phyloP scores from a whole-genome alignment of 1,139 yeast genomes.

The Taphrina deformans region DNA sequence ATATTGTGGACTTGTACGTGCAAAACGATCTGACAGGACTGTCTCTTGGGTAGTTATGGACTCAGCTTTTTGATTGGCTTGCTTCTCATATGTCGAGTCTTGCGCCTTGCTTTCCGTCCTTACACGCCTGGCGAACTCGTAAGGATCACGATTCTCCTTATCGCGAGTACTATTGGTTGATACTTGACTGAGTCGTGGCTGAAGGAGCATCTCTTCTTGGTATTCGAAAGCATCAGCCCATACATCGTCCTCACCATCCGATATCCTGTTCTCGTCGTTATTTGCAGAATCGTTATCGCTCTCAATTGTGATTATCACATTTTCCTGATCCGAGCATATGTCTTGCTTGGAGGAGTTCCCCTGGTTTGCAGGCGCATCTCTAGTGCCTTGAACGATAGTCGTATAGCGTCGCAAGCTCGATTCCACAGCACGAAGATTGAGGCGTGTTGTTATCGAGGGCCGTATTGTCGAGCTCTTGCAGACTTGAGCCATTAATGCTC shows the following conservation, averaged over 20 bases:
- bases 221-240: conserved; percentile 23
- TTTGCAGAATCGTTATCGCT: background rate
- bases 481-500: background rate
- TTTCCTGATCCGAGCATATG: background rate
- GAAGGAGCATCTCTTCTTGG: conserved; percentile 7
- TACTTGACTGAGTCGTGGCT: conserved; percentile 1
- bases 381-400: background rate
- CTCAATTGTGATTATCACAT: background rate
- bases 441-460: background rate
- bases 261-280: background rate
- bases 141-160: conserved; percentile 2
- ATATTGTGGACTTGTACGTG: background rate
- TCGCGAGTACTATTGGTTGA: background rate
- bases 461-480: background rate
- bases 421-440: background rate
- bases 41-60: background rate
- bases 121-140: background rate
- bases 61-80: background rate
- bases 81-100: background rate
- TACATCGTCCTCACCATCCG: conserved; percentile 9
- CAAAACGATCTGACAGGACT: background rate
- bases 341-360: background rate
- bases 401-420: background rate
- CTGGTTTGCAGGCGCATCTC: background rate
- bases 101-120: background rate